phyloP scores from a whole-genome alignment of 208 protist genomes.

The Naegleria fowleri region DNA sequence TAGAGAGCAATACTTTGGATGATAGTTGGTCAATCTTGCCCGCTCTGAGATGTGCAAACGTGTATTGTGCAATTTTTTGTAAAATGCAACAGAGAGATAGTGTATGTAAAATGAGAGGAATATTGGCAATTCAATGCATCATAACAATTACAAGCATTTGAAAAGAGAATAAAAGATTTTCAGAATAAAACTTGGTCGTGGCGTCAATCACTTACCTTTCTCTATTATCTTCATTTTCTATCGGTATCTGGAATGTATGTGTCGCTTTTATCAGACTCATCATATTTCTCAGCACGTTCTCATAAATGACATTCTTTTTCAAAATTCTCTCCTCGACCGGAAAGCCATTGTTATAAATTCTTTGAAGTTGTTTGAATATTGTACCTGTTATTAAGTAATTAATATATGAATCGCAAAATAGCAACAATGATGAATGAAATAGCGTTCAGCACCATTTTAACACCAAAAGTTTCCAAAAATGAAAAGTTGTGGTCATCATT shows the following conservation, averaged over 20 bases:
- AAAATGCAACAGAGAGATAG: no score
- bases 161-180: no score
- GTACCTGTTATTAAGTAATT: constrained; percentile 47
- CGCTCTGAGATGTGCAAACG: no score
- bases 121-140: no score
- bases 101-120: no score
- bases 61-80: no score
- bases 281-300: constrained; percentile 15
- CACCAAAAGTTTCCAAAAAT: background rate
- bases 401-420: no score
- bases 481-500: constrained; percentile 35
- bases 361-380: constrained; percentile 59
- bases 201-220: background rate
- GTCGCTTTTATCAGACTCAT: background rate
- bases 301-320: background rate
- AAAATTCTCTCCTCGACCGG: background rate
- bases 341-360: constrained; percentile 43
- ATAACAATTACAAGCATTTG: no score
- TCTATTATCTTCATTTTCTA: background rate
- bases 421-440: no score
- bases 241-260: background rate
- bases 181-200: background rate
- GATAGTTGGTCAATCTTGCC: background rate
- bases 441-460: no score
- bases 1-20: background rate